Evolutionary conservation across 208 protist genomes (phyloP).

Genomic region (Leishmania guyanensis): DNA sequence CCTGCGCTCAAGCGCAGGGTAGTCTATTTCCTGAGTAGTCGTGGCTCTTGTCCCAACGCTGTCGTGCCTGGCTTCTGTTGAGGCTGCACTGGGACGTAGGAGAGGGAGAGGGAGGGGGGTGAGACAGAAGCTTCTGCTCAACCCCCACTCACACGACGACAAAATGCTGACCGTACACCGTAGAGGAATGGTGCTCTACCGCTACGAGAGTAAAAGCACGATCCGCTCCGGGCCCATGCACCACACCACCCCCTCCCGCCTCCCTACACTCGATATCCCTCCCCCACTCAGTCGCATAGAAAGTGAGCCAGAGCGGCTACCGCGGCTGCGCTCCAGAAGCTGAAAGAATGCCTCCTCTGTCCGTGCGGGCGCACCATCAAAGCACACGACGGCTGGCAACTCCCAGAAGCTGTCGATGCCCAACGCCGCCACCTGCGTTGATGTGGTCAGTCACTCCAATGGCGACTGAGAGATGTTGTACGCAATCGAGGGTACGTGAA

Average conservation of each 20-base stretch:
- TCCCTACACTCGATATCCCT: not conserved
- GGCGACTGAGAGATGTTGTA: conserved; percentile 63
- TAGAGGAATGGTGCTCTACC: not conserved
- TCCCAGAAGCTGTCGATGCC: conserved; percentile 47
- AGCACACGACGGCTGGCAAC: conserved; percentile 57
- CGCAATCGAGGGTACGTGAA: conserved; percentile 52
- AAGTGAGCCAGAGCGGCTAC: not conserved
- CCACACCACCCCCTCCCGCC: not conserved
- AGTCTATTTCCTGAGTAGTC: not conserved
- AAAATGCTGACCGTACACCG: not conserved
- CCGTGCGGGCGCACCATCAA: conserved; percentile 46
- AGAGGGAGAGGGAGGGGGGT: not conserved
- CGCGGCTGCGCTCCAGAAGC: conserved; percentile 28
- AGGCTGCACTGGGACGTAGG: not conserved
- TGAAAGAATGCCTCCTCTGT: conserved; percentile 44
- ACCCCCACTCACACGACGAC: not conserved
- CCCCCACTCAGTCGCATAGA: not conserved
- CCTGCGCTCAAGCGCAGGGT: not conserved
- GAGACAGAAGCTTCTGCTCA: not conserved
- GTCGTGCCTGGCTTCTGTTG: not conserved
- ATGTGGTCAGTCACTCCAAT: conserved; percentile 30
- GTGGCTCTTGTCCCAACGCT: not conserved
- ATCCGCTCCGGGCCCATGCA: not conserved
- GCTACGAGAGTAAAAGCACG: not conserved
- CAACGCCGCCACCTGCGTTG: conserved; percentile 36